These are phyloP conservation scores for Lolium rigidum DNA, from an alignment of 176 grass and related monocot genomes.

Conservation along the genomic window DNA sequence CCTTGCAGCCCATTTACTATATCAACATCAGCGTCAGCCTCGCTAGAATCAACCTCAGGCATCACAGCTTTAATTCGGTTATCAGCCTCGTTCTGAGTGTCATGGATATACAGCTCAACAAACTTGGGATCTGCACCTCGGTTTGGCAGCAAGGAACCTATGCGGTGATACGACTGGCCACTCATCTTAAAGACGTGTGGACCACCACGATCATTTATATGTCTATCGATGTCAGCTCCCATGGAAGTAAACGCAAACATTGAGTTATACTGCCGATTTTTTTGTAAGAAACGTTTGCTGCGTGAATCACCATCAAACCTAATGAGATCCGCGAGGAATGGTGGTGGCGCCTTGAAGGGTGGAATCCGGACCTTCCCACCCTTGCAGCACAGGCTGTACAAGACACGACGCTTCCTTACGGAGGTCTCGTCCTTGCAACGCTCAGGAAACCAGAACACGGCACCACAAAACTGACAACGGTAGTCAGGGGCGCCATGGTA, in stretches of 20 bases:
- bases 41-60: background rate
- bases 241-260: background rate
- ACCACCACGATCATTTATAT: background rate
- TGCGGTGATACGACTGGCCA: background rate
- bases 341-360: background rate
- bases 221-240: background rate
- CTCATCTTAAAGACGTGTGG: background rate
- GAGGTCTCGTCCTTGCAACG: no score
- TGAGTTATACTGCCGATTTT: background rate
- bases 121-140: background rate
- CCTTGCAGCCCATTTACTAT: background rate
- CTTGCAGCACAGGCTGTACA: background rate
- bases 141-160: background rate
- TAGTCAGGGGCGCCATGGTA: background rate
- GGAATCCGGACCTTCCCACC: background rate
- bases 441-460: background rate
- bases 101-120: background rate
- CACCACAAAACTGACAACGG: background rate
- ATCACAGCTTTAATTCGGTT: background rate
- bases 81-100: background rate
- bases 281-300: background rate
- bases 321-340: background rate
- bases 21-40: background rate
- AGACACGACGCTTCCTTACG: background rate
- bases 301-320: background rate